These are phyloP conservation scores for Stagonosporopsis chrysanthemi DNA, from an alignment of 2,329 filamentous ascomycete genomes.

Conservation along the genomic window DNA sequence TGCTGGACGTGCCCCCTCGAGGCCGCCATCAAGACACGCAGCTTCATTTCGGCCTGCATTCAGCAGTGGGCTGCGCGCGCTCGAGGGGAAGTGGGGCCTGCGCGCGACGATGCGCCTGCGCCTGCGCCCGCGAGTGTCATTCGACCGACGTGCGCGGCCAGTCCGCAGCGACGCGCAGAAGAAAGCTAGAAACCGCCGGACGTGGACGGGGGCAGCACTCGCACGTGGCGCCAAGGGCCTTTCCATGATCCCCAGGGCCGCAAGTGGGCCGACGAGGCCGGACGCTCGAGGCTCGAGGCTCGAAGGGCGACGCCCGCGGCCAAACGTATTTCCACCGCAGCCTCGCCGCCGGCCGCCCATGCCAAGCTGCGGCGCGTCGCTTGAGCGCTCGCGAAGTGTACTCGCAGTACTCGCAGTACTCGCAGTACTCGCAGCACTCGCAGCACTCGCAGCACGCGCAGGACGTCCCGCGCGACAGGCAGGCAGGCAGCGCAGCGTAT, in stretches of 20 bases:
- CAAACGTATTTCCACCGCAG: not conserved
- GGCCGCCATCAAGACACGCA: conserved; percentile 11
- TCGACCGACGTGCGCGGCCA: conserved; percentile 5
- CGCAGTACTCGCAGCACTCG: no score
- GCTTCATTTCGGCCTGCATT: conserved; percentile 21
- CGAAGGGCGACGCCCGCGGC: no score
- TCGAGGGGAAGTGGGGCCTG: not conserved
- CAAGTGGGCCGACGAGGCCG: conserved; percentile 5
- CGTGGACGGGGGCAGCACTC: not conserved
- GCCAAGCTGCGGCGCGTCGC: no score
- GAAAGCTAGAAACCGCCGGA: not conserved
- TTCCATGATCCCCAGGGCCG: conserved; percentile 4
- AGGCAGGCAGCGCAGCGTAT: no score
- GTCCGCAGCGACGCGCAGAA: not conserved
- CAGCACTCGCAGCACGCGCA: conserved; percentile 11
- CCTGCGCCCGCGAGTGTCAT: not conserved
- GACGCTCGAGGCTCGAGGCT: no score
- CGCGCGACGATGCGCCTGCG: not conserved
- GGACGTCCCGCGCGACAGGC: not conserved
- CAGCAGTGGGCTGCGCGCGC: not conserved
- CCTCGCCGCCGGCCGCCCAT: not conserved
- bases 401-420: no score
- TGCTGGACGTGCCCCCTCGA: conserved; percentile 18
- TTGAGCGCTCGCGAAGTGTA: no score
- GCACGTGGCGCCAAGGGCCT: conserved; percentile 6